Conservation (phyloP, 805 yeast species). For the Scheffersomyces coipomensis region DNA sequence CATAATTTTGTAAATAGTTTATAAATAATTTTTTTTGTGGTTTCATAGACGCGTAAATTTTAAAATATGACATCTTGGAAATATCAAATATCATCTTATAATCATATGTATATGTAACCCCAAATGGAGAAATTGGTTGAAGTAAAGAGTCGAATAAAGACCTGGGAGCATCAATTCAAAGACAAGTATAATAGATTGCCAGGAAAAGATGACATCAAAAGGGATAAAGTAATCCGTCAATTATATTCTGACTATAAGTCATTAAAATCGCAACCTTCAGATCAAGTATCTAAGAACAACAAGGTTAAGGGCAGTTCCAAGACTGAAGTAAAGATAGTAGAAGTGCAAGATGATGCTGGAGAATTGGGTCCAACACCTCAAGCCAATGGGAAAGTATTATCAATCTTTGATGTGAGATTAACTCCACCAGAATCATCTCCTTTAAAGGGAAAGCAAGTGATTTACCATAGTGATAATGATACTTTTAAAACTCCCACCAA, state of each 20-base stretch:
- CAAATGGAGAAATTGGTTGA: constrained; percentile 7
- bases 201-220: constrained; percentile 31
- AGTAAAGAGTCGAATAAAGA: constrained; percentile 31
- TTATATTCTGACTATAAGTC: constrained; percentile 31
- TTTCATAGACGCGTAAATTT: too few species aligned
- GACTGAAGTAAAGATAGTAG: neutral
- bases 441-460: constrained; percentile 15
- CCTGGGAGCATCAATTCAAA: constrained; percentile 38
- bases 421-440: constrained; percentile 47
- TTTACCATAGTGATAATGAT: constrained; percentile 2
- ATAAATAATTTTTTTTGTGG: constrained; percentile 4
- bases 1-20: constrained; percentile 6
- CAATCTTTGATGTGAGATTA: constrained; percentile 61
- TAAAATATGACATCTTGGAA: neutral
- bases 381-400: constrained; percentile 69
- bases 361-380: constrained; percentile 89
- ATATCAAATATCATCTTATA: neutral
- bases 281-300: neutral
- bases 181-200: constrained; percentile 28
- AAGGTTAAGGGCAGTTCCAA: neutral
- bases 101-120: neutral
- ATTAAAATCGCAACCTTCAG: constrained; percentile 7
- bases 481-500: constrained; percentile 38
- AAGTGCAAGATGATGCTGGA: neutral
- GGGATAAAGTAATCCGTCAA: constrained; percentile 22